Evolutionary conservation across 257 asterid species (phyloP), one percentile per base, ranked within the genome.

Genomic region (Anisodus tanguticus): DNA sequence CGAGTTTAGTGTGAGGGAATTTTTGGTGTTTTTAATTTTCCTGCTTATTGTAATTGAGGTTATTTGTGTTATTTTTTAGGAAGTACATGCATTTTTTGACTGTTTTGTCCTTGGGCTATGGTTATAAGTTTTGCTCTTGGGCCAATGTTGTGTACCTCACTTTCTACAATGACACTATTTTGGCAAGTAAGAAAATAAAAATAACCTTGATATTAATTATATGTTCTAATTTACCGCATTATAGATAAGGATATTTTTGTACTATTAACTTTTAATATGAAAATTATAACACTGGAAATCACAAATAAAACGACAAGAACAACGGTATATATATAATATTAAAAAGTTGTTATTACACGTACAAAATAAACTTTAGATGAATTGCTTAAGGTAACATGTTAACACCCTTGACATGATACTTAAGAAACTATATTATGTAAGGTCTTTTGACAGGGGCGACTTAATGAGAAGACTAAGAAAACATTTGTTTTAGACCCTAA

Each of bases 91-190:
- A 2, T 0, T 5, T 13, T 51, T 76, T 76, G 26, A 51, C 81
- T 26, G 13, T 51, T 51, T 51, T 76, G 9, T 19, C 81, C 81
- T 51, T 76, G 81, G 81, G 81, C 81, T 76, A 51, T 76, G 47
- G 39, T 76, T 76, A 22, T 26, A 22, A 12, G 81, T 51, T 70
- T 26, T 22, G 47, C 47, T 51, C 51, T 76, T 76, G 81, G 81
- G 63, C 81, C 81, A 51, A 76, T 12, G 58, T n/a, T n/a, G n/a
- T n/a, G n/a, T 22, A 22, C 26, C 26, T 22, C 26, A 22, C 26
- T 22, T 22, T 22, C 26, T 22, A 22, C 26, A 22, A 22, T 22
- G 26, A 22, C 26, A 22, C 26, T 22, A 22, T 22, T 22, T 22
- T 39, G 43, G 43, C 43, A 39, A 39, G 43, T 39, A 2, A 39